Base-by-base conservation (phyloP, 2,329 filamentous ascomycete species). In the Rhexocercosporidium sp. region DNA sequence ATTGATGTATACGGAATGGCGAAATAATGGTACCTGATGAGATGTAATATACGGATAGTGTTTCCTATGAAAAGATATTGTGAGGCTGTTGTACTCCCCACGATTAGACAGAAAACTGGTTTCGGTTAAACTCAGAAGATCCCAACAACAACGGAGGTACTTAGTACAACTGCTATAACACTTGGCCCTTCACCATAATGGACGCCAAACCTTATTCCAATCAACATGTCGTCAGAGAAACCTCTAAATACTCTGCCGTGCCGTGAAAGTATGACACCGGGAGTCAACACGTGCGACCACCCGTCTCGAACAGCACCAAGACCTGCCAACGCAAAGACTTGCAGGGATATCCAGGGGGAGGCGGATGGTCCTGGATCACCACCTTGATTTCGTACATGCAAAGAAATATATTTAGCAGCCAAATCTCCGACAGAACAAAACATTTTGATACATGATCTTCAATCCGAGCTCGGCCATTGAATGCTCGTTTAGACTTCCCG, bases 391-490 rank as follows among this genome's bases (percentile, higher is more conserved):
- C 56, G 11, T 25, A 37, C 20, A 20, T 59, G 31, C 22, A 53
- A 12, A 46, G 46, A 49, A 27, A 59, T 61, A 66, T 61, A 66
- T 61, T 56, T 66, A 66, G 57, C 18, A 56, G 25, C 27, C 22
- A 39, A 66, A 66, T 66, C 47, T 66, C 64, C 64, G 64, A 61
- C 18, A 22, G 34, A 34, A 29, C 22, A 51, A 39, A n/a, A n/a
- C n/a, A n/a, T n/a, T n/a, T n/a, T n/a, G n/a, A n/a, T n/a, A n/a
- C n/a, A n/a, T n/a, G n/a, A n/a, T n/a, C n/a, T n/a, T n/a, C n/a
- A n/a, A n/a, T n/a, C n/a, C n/a, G n/a, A n/a, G n/a, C n/a, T n/a
- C n/a, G n/a, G n/a, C n/a, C n/a, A 37, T 37, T 37, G 34, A 37
- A 37, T 37, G 8, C 9, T 11, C 34, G 34, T 37, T 37, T 37